Base-by-base conservation (phyloP, 2,329 filamentous ascomycete genomes). In the Daldinia eschscholtzii region DNA sequence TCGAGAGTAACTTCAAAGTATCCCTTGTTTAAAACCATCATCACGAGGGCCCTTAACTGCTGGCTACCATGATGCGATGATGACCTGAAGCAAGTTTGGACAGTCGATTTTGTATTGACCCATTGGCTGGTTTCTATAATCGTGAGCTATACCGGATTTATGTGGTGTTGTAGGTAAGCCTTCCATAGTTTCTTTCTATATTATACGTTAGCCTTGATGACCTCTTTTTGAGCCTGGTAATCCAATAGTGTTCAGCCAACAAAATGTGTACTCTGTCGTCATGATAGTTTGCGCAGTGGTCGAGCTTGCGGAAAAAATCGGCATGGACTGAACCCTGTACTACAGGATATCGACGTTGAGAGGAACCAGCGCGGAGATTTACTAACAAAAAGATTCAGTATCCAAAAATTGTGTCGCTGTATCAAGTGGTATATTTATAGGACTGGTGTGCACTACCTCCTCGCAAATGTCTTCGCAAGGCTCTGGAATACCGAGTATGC, bases 11-110 rank as follows among this genome's bases (percentile, higher is more conserved):
- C 80, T 79, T 79, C 74, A 70, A 78, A 72, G 77, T 80, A 79
- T 83, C 85, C 85, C 82, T 88, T 88, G 86, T 82, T 83, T 85
- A 89, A 89, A 89, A 89, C 87, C 87, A 89, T 89, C 81, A 84
- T 88, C 87, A 88, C 85, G 87, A 89, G 87, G 86, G 87, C 87
- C 87, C 86, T 86, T 85, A 80, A 76, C 64, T 78, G 85, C 79
- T 86, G 81, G 86, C 86, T 86, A 83, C 77, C 87, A 89, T 88
- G 87, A 89, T 87, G 83, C 86, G 87, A 75, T 88, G 87, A 89
- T 89, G 87, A 89, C 87, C 87, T 89, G 85, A 88, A 83, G 84
- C 86, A 88, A 88, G 84, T 83, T 70, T 79, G 83, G 83, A 89
- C 87, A 88, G 84, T 75, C 15, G 4, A 55, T 55, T 20, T 18